Evolutionary conservation across 352 stramenopile species (phyloP).

Genomic region (Globisporangium polare): DNA sequence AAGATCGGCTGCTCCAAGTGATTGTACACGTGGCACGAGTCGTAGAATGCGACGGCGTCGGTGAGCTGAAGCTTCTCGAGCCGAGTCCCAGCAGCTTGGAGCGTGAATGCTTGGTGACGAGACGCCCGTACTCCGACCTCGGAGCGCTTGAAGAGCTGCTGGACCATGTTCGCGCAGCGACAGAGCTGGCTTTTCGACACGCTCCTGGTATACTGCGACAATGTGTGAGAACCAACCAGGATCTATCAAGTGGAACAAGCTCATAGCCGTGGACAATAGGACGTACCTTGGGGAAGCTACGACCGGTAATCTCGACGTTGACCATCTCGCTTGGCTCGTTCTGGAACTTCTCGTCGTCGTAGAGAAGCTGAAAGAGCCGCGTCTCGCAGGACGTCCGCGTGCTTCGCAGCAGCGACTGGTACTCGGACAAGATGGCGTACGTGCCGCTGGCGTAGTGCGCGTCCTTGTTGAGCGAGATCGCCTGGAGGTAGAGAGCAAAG

Average conservation of each 20-base stretch:
- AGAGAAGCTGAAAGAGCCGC: constrained; percentile 60
- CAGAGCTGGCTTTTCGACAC: constrained; percentile 52
- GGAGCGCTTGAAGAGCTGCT: constrained; percentile 43
- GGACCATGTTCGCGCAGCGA: constrained; percentile 39
- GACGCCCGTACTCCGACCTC: constrained; percentile 24
- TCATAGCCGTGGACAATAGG: not conserved
- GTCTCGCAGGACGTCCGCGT: constrained; percentile 54
- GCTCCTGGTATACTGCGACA: constrained; percentile 34
- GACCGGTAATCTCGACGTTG: constrained; percentile 45
- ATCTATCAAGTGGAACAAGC: no score
- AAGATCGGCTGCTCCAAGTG: constrained; percentile 69
- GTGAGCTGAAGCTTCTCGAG: constrained; percentile 60
- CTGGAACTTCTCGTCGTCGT: constrained; percentile 54
- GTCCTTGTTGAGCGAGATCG: constrained; percentile 34
- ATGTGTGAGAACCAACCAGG: not conserved
- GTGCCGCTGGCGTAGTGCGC: constrained; percentile 21
- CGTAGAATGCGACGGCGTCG: constrained; percentile 57
- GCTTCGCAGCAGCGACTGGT: constrained; percentile 44
- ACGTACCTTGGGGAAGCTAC: constrained; percentile 58
- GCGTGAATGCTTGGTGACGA: constrained; percentile 47
- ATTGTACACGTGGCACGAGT: constrained; percentile 49
- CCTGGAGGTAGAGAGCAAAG: constrained; percentile 52
- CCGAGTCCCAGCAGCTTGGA: constrained; percentile 28
- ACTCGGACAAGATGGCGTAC: constrained; percentile 37
- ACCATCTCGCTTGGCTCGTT: constrained; percentile 42